Conservation (phyloP, 305 asterid genomes). For the Fraxinus ornus region DNA sequence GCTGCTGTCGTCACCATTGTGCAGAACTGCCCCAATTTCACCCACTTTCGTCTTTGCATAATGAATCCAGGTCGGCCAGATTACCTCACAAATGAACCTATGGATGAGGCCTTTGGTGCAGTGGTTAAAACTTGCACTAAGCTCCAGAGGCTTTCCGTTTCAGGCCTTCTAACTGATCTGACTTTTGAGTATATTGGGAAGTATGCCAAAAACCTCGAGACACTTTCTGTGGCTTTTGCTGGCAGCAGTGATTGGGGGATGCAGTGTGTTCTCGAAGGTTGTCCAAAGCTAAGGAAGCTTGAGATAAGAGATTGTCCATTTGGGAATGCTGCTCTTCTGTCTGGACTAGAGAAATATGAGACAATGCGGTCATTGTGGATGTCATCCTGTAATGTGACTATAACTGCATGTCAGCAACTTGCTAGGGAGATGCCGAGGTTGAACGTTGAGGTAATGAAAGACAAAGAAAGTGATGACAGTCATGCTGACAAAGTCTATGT, state of each 20-base stretch:
- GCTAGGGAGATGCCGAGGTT: constrained; percentile 68
- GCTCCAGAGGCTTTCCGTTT: constrained; percentile 73
- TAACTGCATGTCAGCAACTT: constrained; percentile 59
- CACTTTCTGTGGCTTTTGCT: constrained; percentile 88
- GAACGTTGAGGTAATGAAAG: constrained; percentile 78
- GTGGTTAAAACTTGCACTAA: constrained; percentile 69
- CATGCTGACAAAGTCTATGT: constrained; percentile 62
- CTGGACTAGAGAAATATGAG: constrained; percentile 64
- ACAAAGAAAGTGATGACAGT: constrained; percentile 42
- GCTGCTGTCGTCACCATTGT: constrained; percentile 71
- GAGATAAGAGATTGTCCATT: constrained; percentile 90
- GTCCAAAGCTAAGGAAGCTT: constrained; percentile 76
- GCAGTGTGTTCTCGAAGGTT: constrained; percentile 71
- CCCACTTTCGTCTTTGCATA: constrained; percentile 90
- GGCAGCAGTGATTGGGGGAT: constrained; percentile 77
- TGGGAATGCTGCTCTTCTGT: constrained; percentile 65
- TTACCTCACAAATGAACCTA: constrained; percentile 66
- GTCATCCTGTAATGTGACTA: constrained; percentile 67
- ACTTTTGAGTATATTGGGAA: constrained; percentile 76
- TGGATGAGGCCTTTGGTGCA: constrained; percentile 88
- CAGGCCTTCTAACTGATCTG: constrained; percentile 72
- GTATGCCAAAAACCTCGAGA: constrained; percentile 73
- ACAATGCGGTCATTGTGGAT: constrained; percentile 86
- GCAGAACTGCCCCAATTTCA: constrained; percentile 69
- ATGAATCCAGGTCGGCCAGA: constrained; percentile 72